Percentiles rank a stretch among this genome's conserved stretches.
Evolutionary conservation across 2,329 filamentous ascomycete species (phyloP).

Genomic region (Orbilia ellipsospora): DNA sequence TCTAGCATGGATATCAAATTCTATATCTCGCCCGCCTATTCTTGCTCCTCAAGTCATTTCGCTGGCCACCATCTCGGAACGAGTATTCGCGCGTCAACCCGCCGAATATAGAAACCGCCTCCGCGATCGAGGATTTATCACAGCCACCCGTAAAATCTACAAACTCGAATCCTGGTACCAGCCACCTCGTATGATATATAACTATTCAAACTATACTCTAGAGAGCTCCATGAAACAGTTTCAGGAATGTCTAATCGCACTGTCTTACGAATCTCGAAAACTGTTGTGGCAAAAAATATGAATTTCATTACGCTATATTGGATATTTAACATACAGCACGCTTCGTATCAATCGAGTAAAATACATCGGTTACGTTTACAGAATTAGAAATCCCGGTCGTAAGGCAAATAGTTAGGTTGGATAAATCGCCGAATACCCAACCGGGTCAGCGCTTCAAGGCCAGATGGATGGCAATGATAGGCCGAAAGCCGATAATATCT

Average conservation of each 20-base stretch:
- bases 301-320: conserved; percentile 19
- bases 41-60: neutral
- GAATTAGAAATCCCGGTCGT: conserved; percentile 11
- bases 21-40: neutral
- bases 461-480: neutral
- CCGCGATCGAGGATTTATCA: neutral
- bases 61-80: neutral
- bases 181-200: neutral
- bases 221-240: conserved; percentile 23
- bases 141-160: conserved; percentile 1
- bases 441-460: no score
- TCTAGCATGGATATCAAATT: no score
- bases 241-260: conserved; percentile 24
- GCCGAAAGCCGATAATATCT: neutral
- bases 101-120: neutral
- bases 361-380: conserved; percentile 47
- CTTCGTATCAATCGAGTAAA: conserved; percentile 44
- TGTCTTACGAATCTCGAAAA: conserved; percentile 13
- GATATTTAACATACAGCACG: conserved; percentile 18
- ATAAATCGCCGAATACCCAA: neutral
- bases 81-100: neutral
- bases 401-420: neutral
- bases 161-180: conserved; percentile 3
- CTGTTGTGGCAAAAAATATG: conserved; percentile 19
- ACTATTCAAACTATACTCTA: no score